phyloP scores from a whole-genome alignment of 1,284 basidiomycete species.

The Phellinidium pouzarii region DNA sequence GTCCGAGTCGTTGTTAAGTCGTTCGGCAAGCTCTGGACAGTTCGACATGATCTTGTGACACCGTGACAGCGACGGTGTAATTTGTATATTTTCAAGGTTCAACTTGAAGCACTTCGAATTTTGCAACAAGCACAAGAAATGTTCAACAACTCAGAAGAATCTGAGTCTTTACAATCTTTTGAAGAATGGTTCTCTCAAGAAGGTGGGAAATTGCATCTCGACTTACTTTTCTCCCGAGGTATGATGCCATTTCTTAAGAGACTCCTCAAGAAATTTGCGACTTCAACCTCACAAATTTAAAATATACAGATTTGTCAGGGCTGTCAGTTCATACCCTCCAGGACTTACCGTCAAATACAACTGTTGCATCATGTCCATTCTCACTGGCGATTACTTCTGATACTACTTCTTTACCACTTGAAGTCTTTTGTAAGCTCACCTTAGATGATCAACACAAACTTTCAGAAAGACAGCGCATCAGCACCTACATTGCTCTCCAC shows the following conservation, averaged over 20 bases:
- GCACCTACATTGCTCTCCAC: conserved; percentile 67
- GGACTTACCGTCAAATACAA: conserved; percentile 43
- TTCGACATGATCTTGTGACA: too few relatives aligned
- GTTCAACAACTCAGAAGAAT: conserved; percentile 5
- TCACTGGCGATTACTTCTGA: conserved; percentile 61
- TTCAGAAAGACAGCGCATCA: conserved; percentile 68
- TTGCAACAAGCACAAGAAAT: conserved; percentile 1
- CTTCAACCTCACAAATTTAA: too few relatives aligned
- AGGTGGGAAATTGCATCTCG: conserved; percentile 44
- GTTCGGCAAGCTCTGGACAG: too few relatives aligned
- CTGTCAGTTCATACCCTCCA: conserved; percentile 48
- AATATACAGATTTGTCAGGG: conserved; percentile 44
- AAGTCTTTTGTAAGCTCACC: conserved; percentile 31
- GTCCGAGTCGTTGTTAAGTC: too few relatives aligned
- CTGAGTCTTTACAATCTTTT: conserved; percentile 24
- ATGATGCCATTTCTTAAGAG: too few relatives aligned
- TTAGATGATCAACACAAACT: conserved; percentile 32
- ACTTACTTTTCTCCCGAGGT: conserved; percentile 41
- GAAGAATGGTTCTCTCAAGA: conserved; percentile 43
- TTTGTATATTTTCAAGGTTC: too few relatives aligned
- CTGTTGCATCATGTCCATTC: conserved; percentile 71
- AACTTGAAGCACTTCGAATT: too few relatives aligned
- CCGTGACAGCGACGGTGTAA: too few relatives aligned
- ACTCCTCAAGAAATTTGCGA: too few relatives aligned
- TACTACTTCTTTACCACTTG: conserved; percentile 39